These are phyloP conservation scores for Sugiyamaella paludigena DNA, from an alignment of 1,139 yeast species.

Conservation along the genomic window DNA sequence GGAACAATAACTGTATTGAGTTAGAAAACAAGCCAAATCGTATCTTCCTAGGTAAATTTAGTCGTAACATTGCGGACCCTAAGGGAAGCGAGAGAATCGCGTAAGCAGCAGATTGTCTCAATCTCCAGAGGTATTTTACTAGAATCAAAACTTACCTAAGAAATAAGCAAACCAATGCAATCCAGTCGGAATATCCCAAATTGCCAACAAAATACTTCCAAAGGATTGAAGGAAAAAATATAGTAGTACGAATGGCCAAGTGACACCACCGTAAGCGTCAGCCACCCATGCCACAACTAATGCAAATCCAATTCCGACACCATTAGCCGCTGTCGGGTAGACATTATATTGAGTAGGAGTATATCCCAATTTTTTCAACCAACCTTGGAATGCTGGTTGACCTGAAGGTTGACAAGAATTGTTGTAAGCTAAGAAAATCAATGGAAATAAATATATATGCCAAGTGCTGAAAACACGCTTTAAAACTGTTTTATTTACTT, in stretches of 20 bases:
- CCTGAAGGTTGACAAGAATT: slow-evolving; percentile 44
- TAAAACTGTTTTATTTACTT: slow-evolving; percentile 40
- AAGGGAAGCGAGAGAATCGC: too few species aligned
- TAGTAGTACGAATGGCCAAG: slow-evolving; percentile 40
- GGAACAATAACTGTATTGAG: slow-evolving; percentile 43
- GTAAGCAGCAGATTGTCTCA: too few species aligned
- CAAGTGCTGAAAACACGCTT: slow-evolving; percentile 48
- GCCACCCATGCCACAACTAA: slow-evolving; percentile 44
- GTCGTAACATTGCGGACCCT: too few species aligned
- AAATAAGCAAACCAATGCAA: slow-evolving; percentile 52
- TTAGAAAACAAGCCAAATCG: too few species aligned
- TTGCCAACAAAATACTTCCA: slow-evolving; percentile 46
- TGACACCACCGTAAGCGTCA: slow-evolving; percentile 48
- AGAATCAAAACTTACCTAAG: slow-evolving; percentile 21
- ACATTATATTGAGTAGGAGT: slow-evolving; percentile 46
- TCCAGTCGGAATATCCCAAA: slow-evolving; percentile 49
- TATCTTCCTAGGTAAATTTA: too few species aligned
- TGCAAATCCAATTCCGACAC: slow-evolving; percentile 46
- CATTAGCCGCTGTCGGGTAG: slow-evolving; percentile 50
- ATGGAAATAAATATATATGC: slow-evolving; percentile 51
- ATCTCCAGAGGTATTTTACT: too few species aligned
- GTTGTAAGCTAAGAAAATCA: slow-evolving; percentile 51
- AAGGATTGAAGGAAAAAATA: slow-evolving; percentile 43
- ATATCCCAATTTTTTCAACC: slow-evolving; percentile 51
- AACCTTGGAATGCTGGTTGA: slow-evolving; percentile 53